phyloP scores from a whole-genome alignment of 768 basidiomycete genomes.

The Suillus subaureus region DNA sequence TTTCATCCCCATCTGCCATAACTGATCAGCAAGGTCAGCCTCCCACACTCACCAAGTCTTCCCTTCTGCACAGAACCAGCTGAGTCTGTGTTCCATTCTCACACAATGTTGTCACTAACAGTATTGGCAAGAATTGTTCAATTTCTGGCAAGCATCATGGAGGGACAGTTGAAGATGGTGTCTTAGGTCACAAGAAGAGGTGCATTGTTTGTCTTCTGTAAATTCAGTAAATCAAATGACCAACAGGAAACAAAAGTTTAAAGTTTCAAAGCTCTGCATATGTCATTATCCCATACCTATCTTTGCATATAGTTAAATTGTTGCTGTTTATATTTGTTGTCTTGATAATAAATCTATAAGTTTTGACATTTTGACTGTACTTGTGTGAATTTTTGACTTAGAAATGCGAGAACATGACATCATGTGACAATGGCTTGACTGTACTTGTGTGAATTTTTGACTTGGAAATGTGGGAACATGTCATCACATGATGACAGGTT shows the following conservation, averaged over 20 bases:
- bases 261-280: not conserved
- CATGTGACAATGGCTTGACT: no score
- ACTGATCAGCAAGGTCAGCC: not conserved
- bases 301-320: not conserved
- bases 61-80: not conserved
- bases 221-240: not conserved
- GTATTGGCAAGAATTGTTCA: not conserved
- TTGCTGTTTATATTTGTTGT: not conserved
- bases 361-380: no score
- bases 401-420: no score
- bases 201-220: not conserved
- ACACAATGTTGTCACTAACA: not conserved
- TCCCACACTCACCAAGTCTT: not conserved
- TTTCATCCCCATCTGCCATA: not conserved
- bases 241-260: slow-evolving; percentile 1
- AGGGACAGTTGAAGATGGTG: not conserved
- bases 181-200: slow-evolving; percentile 2
- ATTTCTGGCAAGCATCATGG: not conserved
- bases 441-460: no score
- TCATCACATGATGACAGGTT: no score
- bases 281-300: not conserved
- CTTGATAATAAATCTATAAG: no score
- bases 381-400: no score
- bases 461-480: no score
- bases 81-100: not conserved